Evolutionary conservation across 768 basidiomycete genomes (phyloP), one percentile per base, ranked within the genome.

Genomic region (Leccinellum rugosiceps): DNA sequence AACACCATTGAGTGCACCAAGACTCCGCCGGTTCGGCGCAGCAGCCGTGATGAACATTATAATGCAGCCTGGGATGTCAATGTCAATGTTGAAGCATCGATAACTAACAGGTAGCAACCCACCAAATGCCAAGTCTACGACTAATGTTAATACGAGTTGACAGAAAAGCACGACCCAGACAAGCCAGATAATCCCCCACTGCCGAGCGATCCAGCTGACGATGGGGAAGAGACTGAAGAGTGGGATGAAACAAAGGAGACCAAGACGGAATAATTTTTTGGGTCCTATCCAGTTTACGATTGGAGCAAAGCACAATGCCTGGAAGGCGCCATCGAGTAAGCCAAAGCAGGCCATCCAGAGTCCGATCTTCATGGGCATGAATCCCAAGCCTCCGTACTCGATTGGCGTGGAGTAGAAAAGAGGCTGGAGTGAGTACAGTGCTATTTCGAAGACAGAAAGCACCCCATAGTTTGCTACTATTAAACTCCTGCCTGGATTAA

Each of bases 11-110:
- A 84, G 84, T 3, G 86, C 78, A 35, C 88, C 88, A n/a, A 90
- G 77, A 4, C 83, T 82, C 25, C 83, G 80, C 52, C 77, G 77
- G 60, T 87, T 87, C 7, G 89, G 88, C 0, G 88, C 76, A 26
- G 87, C 76, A 25, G 82, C 80, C 11, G 82, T 78, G 58, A 90
- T 85, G 63, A 83, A 87, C 59, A 90, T 87, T 64, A 89, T 82
- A 43, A 88, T 76, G 45, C 86, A 83, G 9, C 86, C 88, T 88
- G 30, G 3, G 4, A 32, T 6, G 32, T 14, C 32, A 15, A 8
- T n/a, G 23, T 17, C 11, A 54, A 52, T 54, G 55, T 47, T 13
- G 32, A 6, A 32, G 32, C 32, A 32, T 32, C 32, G 14, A 32
- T 14, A 0, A 14, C 14, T 14, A 32, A 14, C 5, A 14, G 14